Evolutionary conservation across 2,329 filamentous ascomycete species (phyloP), one percentile per base, ranked within the genome.

Genomic region (Cylindrodendrum hubeiense): DNA sequence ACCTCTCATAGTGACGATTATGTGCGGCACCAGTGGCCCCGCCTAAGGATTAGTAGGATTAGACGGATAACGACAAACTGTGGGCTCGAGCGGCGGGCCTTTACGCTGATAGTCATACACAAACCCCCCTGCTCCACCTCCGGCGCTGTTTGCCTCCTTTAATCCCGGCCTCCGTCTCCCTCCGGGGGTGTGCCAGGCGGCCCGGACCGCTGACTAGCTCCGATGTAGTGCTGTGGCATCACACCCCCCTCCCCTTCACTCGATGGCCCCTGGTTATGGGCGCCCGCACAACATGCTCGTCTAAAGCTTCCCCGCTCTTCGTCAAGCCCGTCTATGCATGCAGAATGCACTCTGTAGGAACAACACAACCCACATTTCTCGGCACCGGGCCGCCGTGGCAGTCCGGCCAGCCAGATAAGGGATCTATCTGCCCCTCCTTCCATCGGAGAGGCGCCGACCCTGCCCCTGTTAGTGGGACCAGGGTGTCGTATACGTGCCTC

Each of bases 241-340:
- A 46, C 19, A 53, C 33, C 21, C 50, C 19, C 30, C 30, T 33
- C 30, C 30, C n/a, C n/a, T n/a, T n/a, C n/a, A n/a, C n/a, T n/a
- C n/a, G n/a, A 10, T 33, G 24, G 9, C 30, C 41, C 41, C 30
- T 47, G 41, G 53, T 30, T 30, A 26, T n/a, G 12, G 15, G 34
- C 55, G 55, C 44, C 55, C 55, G 55, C 55, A 59, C 19, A 57
- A 28, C 21, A 26, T 15, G 54, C 22, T 33, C 44, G 46, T 24
- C 43, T 37, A n/a, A 15, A 44, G 6, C 46, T 60, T 60, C 47
- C 56, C 56, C 19, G 47, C 47, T 52, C 33, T 24, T 44, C 19
- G 26, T 26, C 26, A 56, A 56, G 37, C 46, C 52, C 22, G 22
- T 49, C 33, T 33, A 21, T 49, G 19, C 34, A 37, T 17, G 10